A percentile compares a stretch with the other conserved stretches of the same genome.
Conservation (phyloP, 345 rosid species). For the Boechera stricta region DNA sequence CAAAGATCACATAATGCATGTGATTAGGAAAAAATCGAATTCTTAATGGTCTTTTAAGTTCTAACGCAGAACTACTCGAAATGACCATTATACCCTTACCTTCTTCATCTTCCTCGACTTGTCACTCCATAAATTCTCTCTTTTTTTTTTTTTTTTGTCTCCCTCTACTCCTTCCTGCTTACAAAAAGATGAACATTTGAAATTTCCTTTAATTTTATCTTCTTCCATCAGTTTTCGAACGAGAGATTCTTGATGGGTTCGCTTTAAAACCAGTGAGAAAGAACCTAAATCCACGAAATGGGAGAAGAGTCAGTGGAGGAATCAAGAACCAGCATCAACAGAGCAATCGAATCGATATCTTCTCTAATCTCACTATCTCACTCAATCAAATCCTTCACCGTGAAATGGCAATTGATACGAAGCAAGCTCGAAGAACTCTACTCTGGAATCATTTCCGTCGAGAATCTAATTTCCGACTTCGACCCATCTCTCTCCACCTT, state of each 20-base stretch:
- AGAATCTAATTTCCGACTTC: constrained; percentile 55
- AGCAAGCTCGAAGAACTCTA: constrained; percentile 67
- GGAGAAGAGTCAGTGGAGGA: constrained; percentile 15
- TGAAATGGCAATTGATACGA: constrained; percentile 77
- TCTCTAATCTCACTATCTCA: constrained; percentile 61
- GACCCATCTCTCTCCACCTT: constrained; percentile 48
- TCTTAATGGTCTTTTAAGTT: too few relatives aligned
- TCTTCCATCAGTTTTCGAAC: neutral
- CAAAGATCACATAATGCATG: too few relatives aligned
- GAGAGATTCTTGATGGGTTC: constrained; percentile 10
- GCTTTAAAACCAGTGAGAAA: constrained; percentile 13
- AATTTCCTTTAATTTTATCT: neutral
- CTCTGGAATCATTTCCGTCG: constrained; percentile 54
- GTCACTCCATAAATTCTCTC: constrained; percentile 14
- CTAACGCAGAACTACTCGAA: neutral
- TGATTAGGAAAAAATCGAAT: too few relatives aligned
- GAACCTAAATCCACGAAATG: constrained; percentile 1
- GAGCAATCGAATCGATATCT: constrained; percentile 55
- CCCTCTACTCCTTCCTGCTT: neutral
- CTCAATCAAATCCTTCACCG: constrained; percentile 60
- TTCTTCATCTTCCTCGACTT: neutral
- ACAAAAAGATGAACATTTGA: neutral
- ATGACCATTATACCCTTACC: neutral
- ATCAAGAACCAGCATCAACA: neutral
- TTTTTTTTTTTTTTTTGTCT: neutral